Base-by-base conservation (phyloP, 2,329 filamentous ascomycete species). In the Ophiocordyceps sinensis region DNA sequence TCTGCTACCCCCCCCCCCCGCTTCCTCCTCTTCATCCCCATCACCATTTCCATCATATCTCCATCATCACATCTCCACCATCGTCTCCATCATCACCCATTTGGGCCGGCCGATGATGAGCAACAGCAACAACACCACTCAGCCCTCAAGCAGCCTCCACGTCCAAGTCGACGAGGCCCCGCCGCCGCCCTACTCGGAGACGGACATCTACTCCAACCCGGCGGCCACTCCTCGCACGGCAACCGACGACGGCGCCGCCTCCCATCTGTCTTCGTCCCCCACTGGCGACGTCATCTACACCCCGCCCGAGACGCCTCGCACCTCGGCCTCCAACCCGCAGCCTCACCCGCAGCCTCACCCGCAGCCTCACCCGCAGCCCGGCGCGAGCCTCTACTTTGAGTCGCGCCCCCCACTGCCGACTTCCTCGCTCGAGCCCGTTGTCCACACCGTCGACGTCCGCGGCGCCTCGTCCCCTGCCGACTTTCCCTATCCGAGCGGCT, bases 111-210 rank as follows among this genome's bases (percentile, higher is more conserved):
- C 40, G 41, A 35, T 32, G 29, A 49, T 47, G 50, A 46, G 43
- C 37, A 41, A 14, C 32, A 46, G 43, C 37, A 41, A 14, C 32
- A 42, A 38, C 48, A 44, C 28, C 40, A 44, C 34, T 4, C 14
- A 17, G 9, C 13, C 32, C 15, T n/a, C 32, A 35, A 42, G 43
- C 44, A 48, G 43, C 35, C 47, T 48, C 34, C 44, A 39, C 41
- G 41, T 49, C 41, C 45, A 43, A 14, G 44, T 38, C 11, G 57
- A 64, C 42, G 61, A 70, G 44, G 52, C 56, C 8, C 69, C 72
- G 5, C 32, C 32, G 35, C 71, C 72, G 5, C 73, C 74, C 6
- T 77, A 77, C 49, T 67, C 67, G 32, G 72, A 74, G 53, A 75
- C 69, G 14, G 73, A 77, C 52, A 65, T 72, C 31, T 72, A 67